phyloP scores from a whole-genome alignment of 176 grass and related monocot genomes.

The Poa annua region DNA sequence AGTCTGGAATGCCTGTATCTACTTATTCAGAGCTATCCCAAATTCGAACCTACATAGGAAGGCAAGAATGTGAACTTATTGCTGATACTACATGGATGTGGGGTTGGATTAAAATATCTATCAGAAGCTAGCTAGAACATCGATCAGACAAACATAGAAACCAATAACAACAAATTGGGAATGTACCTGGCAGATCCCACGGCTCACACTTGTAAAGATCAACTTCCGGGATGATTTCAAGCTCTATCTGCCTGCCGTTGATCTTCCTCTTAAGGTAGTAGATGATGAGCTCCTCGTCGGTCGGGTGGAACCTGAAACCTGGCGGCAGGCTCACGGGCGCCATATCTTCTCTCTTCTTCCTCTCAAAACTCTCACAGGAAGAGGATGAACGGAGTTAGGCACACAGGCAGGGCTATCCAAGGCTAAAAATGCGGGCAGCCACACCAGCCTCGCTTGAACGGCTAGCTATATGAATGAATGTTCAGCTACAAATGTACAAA shows the following conservation, averaged over 20 bases:
- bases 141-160: constrained; percentile 10
- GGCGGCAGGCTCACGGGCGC: constrained; percentile 87
- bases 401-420: constrained; percentile 47
- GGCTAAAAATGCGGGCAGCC: constrained; percentile 63
- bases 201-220: constrained; percentile 99
- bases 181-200: constrained; percentile 87
- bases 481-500: constrained; percentile 60
- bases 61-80: not conserved
- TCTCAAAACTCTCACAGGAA: constrained; percentile 36
- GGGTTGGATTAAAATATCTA: constrained; percentile 29
- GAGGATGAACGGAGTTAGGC: constrained; percentile 34
- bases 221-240: constrained; percentile 92
- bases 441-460: constrained; percentile 34
- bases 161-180: not conserved
- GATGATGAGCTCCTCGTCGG: constrained; percentile 90
- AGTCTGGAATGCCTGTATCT: not conserved
- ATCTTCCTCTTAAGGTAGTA: constrained; percentile 97
- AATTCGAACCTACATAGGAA: not conserved
- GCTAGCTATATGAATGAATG: constrained; percentile 50
- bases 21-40: not conserved
- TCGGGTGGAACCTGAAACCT: constrained; percentile 93
- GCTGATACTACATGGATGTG: not conserved
- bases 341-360: constrained; percentile 67
- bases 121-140: not conserved
- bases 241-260: constrained; percentile 81